These are phyloP conservation scores for Ophiorrhiza pumila DNA, from an alignment of 257 asterid species.

Conservation along the genomic window DNA sequence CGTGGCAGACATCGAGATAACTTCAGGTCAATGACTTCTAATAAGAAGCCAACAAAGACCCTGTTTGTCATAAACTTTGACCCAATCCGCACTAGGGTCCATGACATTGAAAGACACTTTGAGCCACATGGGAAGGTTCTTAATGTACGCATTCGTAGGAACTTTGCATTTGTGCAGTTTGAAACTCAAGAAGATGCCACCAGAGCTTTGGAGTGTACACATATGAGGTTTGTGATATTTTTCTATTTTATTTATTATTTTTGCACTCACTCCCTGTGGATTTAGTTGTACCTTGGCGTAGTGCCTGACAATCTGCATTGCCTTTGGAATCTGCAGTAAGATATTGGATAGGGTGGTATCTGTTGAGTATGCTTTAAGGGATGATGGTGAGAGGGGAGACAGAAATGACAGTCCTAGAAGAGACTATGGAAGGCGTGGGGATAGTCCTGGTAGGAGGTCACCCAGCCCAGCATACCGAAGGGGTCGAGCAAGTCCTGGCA, in stretches of 20 bases:
- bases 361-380: slow-evolving; percentile 90
- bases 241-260: neutral
- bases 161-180: slow-evolving; percentile 93
- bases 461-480: slow-evolving; percentile 59
- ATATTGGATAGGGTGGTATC: slow-evolving; percentile 82
- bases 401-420: slow-evolving; percentile 58
- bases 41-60: slow-evolving; percentile 75
- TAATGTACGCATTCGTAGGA: slow-evolving; percentile 75
- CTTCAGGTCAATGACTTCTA: slow-evolving; percentile 38
- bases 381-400: slow-evolving; percentile 76
- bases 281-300: neutral
- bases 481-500: slow-evolving; percentile 76
- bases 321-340: slow-evolving; percentile 49
- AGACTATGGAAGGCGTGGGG: slow-evolving; percentile 50
- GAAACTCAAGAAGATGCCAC: slow-evolving; percentile 91
- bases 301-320: neutral
- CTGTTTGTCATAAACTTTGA: slow-evolving; percentile 92
- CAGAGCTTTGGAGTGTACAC: slow-evolving; percentile 85
- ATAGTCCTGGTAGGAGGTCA: slow-evolving; percentile 59
- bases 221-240: slow-evolving; percentile 63
- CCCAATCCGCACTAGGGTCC: slow-evolving; percentile 59
- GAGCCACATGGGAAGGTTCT: slow-evolving; percentile 82
- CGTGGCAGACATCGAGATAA: slow-evolving; percentile 74
- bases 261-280: neutral
- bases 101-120: slow-evolving; percentile 82